phyloP scores from a whole-genome alignment of 495 filamentous ascomycete genomes.

The Penicillium parvum region DNA sequence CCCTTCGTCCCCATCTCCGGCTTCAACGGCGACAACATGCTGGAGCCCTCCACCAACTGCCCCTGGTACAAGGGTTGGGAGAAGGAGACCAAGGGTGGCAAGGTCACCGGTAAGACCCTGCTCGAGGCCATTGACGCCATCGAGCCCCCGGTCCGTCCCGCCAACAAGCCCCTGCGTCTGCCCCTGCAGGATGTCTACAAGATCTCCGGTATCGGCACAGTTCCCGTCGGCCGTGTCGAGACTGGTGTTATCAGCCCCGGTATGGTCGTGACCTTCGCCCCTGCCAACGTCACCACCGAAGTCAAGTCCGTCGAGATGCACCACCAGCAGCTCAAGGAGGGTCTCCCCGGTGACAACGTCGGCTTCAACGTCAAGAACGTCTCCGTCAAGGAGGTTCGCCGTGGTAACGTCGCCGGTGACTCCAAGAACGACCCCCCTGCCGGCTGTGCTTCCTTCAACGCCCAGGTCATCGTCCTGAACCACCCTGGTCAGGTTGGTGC shows the following conservation, averaged over 20 bases:
- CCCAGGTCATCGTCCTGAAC: conserved; percentile 99
- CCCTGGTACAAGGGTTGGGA: conserved; percentile 99
- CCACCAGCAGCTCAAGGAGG: conserved; percentile 97
- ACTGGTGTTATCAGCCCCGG: conserved; percentile 96
- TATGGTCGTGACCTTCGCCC: conserved; percentile 87
- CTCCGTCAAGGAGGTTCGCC: conserved; percentile 99
- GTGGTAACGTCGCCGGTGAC: conserved; percentile 99
- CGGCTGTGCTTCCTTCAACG: conserved; percentile 89
- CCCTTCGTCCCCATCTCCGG: conserved; percentile 99
- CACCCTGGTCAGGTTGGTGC: conserved; percentile 99
- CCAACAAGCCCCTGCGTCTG: conserved; percentile 95
- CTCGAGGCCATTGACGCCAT: conserved; percentile 98
- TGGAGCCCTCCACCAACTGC: conserved; percentile 86
- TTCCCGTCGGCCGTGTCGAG: conserved; percentile 99
- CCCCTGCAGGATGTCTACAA: conserved; percentile 99
- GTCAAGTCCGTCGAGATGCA: conserved; percentile 99
- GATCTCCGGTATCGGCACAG: conserved; percentile 99
- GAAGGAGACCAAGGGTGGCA: conserved; percentile 95
- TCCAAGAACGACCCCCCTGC: conserved; percentile 98
- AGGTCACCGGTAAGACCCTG: conserved; percentile 91
- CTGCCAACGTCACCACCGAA: conserved; percentile 98
- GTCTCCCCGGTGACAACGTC: conserved; percentile 98
- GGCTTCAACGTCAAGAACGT: conserved; percentile 99
- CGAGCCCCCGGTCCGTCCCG: conserved; percentile 77
- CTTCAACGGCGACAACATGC: conserved; percentile 99